Evolutionary conservation across 2,329 filamentous ascomycete species (phyloP).

Genomic region (Penicillium fuscoglaucum): DNA sequence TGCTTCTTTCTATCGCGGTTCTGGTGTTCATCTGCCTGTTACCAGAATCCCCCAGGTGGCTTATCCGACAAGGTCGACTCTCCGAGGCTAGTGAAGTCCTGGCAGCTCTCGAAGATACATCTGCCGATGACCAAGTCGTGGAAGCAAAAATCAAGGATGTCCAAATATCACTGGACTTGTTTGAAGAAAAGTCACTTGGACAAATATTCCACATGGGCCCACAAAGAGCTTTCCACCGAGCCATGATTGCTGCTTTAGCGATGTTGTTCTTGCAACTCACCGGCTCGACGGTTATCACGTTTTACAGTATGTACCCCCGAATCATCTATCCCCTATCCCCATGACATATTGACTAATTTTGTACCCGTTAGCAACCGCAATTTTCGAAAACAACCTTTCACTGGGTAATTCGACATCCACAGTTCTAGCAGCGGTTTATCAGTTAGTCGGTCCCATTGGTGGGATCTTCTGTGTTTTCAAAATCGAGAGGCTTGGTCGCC

Average conservation of each 20-base stretch:
- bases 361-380: slow-evolving; percentile 16
- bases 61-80: slow-evolving; percentile 18
- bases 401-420: slow-evolving; percentile 21
- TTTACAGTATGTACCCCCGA: slow-evolving; percentile 19
- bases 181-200: slow-evolving; percentile 12
- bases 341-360: background rate
- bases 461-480: slow-evolving; percentile 21
- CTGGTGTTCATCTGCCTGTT: slow-evolving; percentile 15
- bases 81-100: slow-evolving; percentile 20
- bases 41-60: slow-evolving; percentile 27
- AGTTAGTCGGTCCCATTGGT: slow-evolving; percentile 24
- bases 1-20: slow-evolving; percentile 18
- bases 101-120: slow-evolving; percentile 16
- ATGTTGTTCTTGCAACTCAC: slow-evolving; percentile 23
- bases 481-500: slow-evolving; percentile 22
- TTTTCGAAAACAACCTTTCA: slow-evolving; percentile 23
- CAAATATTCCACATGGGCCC: slow-evolving; percentile 22
- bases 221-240: slow-evolving; percentile 23
- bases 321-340: background rate
- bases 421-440: slow-evolving; percentile 22
- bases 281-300: slow-evolving; percentile 24
- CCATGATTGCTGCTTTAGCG: slow-evolving; percentile 14
- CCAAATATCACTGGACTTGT: slow-evolving; percentile 17
- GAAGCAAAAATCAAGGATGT: slow-evolving; percentile 20
- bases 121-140: slow-evolving; percentile 7